Percentiles rank a stretch among this genome's conserved stretches.
These are phyloP conservation scores for Nemania serpens DNA, from an alignment of 2,329 filamentous ascomycete species.

Conservation along the genomic window DNA sequence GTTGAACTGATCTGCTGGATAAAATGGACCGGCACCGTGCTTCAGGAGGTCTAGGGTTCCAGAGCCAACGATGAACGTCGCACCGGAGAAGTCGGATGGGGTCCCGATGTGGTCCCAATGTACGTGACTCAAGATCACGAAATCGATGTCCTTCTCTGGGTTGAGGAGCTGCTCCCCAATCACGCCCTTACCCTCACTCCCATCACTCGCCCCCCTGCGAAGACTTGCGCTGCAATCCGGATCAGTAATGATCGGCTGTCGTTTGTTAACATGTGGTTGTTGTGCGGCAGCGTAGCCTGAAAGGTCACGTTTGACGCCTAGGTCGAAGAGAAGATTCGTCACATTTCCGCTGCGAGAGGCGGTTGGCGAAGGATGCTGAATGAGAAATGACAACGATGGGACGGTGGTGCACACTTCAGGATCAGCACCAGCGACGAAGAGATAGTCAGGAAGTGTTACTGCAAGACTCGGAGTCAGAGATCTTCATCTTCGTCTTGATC, in stretches of 20 bases:
- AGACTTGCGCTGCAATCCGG: constrained; percentile 51
- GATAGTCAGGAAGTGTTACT: constrained; percentile 51
- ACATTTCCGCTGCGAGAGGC: constrained; percentile 33
- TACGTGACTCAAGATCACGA: constrained; percentile 54
- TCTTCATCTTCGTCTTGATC: not conserved
- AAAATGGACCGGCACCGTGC: constrained; percentile 37
- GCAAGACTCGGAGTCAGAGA: not conserved
- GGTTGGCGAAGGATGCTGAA: constrained; percentile 48
- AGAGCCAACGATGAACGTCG: constrained; percentile 56
- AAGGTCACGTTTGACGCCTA: constrained; percentile 54
- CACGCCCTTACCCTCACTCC: not conserved
- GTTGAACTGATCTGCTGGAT: constrained; percentile 40
- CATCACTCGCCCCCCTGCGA: constrained; percentile 27
- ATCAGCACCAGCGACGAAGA: constrained; percentile 52
- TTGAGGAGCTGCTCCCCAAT: constrained; percentile 6
- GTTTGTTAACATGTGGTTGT: constrained; percentile 50
- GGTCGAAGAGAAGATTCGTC: constrained; percentile 55
- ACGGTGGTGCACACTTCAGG: constrained; percentile 51
- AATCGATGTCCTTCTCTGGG: constrained; percentile 34
- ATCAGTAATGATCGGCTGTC: constrained; percentile 49
- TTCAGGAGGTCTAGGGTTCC: constrained; percentile 49
- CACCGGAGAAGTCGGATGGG: constrained; percentile 53
- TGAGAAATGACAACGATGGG: constrained; percentile 58
- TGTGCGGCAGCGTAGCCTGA: constrained; percentile 49
- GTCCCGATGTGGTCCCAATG: constrained; percentile 65